phyloP scores from a whole-genome alignment of 2,329 filamentous ascomycete genomes.

The Celoporthe dispersa region DNA sequence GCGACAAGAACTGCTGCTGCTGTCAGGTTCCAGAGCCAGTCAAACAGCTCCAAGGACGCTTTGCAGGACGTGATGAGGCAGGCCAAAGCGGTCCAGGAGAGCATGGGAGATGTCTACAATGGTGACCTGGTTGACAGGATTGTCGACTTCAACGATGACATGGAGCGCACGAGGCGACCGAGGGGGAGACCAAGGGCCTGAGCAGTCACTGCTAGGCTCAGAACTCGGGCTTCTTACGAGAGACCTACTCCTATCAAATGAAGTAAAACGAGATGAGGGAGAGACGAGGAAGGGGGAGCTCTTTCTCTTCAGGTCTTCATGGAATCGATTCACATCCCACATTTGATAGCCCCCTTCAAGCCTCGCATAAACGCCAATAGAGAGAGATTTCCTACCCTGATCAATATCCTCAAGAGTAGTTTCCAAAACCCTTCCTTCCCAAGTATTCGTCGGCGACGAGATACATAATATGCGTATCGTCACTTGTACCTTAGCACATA shows the following conservation, averaged over 20 bases:
- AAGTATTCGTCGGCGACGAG: neutral
- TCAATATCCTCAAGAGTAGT: neutral
- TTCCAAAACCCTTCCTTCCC: neutral
- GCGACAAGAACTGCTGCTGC: neutral
- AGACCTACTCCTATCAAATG: neutral
- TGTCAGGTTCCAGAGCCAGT: neutral
- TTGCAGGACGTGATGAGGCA: slow-evolving; percentile 6
- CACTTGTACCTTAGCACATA: neutral
- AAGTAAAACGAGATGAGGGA: no score
- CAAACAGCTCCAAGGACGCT: neutral
- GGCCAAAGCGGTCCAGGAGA: neutral
- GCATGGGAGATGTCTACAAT: neutral
- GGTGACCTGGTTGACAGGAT: neutral
- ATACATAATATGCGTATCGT: neutral
- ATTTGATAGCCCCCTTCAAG: no score
- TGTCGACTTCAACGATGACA: neutral
- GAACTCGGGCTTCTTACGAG: neutral
- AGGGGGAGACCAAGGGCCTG: neutral
- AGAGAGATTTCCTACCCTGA: neutral
- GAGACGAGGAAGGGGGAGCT: neutral
- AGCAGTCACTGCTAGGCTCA: no score
- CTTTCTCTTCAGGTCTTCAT: neutral
- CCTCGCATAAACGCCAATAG: neutral
- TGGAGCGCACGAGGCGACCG: neutral
- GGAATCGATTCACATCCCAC: no score